Conservation (phyloP, 805 yeast species). For the Metschnikowia bowlesiae region DNA sequence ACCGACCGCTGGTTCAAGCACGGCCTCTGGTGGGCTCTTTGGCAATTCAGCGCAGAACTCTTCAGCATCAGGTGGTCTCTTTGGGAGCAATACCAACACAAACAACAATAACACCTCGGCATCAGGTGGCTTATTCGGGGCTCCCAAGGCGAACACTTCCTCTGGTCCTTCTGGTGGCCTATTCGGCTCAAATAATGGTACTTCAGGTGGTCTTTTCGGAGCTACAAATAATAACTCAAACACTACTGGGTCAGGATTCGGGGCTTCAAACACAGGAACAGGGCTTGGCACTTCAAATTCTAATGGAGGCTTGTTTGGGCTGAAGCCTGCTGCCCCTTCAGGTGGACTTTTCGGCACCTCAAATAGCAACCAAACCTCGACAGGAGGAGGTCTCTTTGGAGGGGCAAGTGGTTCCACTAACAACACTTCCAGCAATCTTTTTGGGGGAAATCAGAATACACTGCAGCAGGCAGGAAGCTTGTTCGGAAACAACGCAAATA, state of each 20-base stretch:
- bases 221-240: conserved; percentile 9
- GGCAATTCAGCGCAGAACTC: conserved; percentile 7
- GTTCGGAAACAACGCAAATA: conserved; percentile 10
- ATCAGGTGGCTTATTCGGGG: conserved; percentile 32
- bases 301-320: conserved; percentile 9
- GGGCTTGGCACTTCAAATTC: neutral
- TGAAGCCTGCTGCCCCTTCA: conserved; percentile 5
- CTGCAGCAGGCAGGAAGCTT: conserved; percentile 6
- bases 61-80: conserved; percentile 18
- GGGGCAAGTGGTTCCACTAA: conserved; percentile 8
- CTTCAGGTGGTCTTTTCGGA: conserved; percentile 38
- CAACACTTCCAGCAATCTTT: conserved; percentile 23
- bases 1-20: conserved; percentile 5
- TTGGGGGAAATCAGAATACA: conserved; percentile 23
- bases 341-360: conserved; percentile 10
- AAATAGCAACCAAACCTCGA: conserved; percentile 5
- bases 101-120: conserved; percentile 18
- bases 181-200: conserved; percentile 1
- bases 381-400: conserved; percentile 32
- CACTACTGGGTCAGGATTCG: neutral
- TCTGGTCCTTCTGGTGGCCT: conserved; percentile 1
- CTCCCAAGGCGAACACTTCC: neutral
- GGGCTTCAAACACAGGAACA: neutral
- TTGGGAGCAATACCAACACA: conserved; percentile 17
- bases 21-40: conserved; percentile 8